Base-by-base conservation (phyloP, 192 early-diverging fungal genomes). In the Coemansia sp. region DNA sequence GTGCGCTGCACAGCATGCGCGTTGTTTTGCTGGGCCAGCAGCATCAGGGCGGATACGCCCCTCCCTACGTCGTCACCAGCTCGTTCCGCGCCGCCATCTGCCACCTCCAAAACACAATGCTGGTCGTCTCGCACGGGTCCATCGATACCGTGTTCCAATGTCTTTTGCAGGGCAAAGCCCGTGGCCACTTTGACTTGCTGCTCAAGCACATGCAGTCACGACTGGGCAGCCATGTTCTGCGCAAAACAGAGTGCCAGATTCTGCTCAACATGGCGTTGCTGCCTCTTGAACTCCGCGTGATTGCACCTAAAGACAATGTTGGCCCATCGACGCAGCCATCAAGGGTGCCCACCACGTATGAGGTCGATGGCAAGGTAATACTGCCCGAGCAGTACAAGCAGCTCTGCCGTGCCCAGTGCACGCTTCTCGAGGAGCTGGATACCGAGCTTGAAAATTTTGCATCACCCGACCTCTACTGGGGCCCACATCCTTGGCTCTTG, bases 1-100 rank as follows among this genome's bases (percentile, higher is more conserved):
- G 56, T 11, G 35, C 57, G 0, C 42, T 74, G 47, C 72, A 68
- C 25, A 68, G 72, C 48, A 30, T 64, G n/a, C 61, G 65, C 5
- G 45, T 50, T 3, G 50, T 74, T 40, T 21, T 64, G 12, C 19
- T 74, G 30, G 57, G 61, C 35, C 18, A 21, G 11, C 10, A 31
- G 7, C 30, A n/a, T n/a, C n/a, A 48, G 5, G 46, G 67, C 22
- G 65, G 50, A 11, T 74, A 47, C 57, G 56, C 40, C 4, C 72
- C 72, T 32, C 53, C 62, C 0, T 59, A 74, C 22, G 10, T 68
- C 19, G 19, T 64, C 0, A 31, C 40, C 1, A 53, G 72, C 11
- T 67, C 72, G 6, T 74, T 74, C 31, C 18, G 46, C 0, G 38
- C 28, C 6, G 62, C 64, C 12, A 12, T 16, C 1, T 27, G 35